These are phyloP conservation scores for Leishmania guyanensis DNA, from an alignment of 208 protist species.

Conservation along the genomic window DNA sequence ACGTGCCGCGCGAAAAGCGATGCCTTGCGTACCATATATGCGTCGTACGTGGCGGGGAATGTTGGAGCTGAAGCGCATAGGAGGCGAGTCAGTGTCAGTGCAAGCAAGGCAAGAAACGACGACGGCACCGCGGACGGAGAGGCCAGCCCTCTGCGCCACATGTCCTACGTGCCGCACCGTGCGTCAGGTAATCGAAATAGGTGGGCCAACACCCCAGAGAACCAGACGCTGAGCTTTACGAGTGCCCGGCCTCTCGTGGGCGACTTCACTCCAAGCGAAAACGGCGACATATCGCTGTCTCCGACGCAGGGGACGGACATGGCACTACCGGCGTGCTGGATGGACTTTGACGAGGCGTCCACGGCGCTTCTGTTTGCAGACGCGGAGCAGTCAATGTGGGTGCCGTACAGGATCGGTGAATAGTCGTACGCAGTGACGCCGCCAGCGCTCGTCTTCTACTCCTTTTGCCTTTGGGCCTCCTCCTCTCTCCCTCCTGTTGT, in stretches of 20 bases:
- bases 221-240: slow-evolving; percentile 37
- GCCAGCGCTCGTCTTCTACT: not conserved
- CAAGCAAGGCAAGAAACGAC: not conserved
- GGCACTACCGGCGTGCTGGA: slow-evolving; percentile 47
- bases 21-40: slow-evolving; percentile 27
- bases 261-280: slow-evolving; percentile 31
- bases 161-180: slow-evolving; percentile 5
- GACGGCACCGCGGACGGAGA: not conserved
- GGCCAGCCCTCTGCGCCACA: slow-evolving; percentile 11
- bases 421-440: not conserved
- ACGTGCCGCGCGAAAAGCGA: slow-evolving; percentile 17
- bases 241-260: slow-evolving; percentile 35
- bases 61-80: slow-evolving; percentile 21
- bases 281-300: not conserved
- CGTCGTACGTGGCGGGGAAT: slow-evolving; percentile 31
- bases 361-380: slow-evolving; percentile 51
- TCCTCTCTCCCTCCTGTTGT: not conserved
- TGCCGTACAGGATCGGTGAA: slow-evolving; percentile 44
- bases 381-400: slow-evolving; percentile 43
- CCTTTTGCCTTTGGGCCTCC: not conserved
- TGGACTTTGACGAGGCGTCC: slow-evolving; percentile 56
- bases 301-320: not conserved
- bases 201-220: slow-evolving; percentile 10
- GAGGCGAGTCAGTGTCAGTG: not conserved
- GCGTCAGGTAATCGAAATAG: not conserved